Base-by-base conservation (phyloP, 306 rosid species). In the Luffa aegyptiaca region DNA sequence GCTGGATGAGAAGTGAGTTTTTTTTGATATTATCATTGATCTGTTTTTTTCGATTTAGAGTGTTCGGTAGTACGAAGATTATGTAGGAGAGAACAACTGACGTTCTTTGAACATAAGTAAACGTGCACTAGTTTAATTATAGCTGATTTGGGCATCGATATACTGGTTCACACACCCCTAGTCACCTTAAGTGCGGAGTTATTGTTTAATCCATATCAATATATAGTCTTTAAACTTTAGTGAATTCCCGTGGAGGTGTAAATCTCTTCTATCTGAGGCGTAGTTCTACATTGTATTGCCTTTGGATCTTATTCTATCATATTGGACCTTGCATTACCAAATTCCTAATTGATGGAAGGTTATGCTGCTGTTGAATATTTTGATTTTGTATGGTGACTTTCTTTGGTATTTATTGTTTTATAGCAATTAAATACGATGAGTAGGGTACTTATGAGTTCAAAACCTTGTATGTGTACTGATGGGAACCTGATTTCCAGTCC, bases 1-100 rank as follows among this genome's bases (percentile, higher is more conserved):
- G 87, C 86, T 91, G 20, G 97, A 96, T 16, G 98, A 96, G 86
- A 96, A 96, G 98, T 96, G 46, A 89, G 99, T 75, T 68, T 48
- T 68, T 48, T 42, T 57, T 59, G 8, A 17, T 31, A 42, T 56
- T 42, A 20, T 36, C 2, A 1, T 39, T 71, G 44, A 17, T 78
- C 46, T 52, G 45, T 46, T 61, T 61, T 61, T 55, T 36, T 18
- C 3, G 8, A 44, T 55, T 36, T 18, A 1, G 8, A 44, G 41
- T 10, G 49, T 57, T 42, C 55, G 1, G 1, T 53, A 55, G 79
- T 48, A 10, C n/a, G 36, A 36, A 20, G 66, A 39, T 53, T n/a
- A 57, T 11, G 36, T 10, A 10, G 79, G 51, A 36, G 20, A 49
- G 7, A 6, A 26, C 1, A 48, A 1, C 13, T 31, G 77, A 46